Evolutionary conservation across 176 grass and related monocot species (phyloP).

Genomic region (Miscanthus lutarioriparius): DNA sequence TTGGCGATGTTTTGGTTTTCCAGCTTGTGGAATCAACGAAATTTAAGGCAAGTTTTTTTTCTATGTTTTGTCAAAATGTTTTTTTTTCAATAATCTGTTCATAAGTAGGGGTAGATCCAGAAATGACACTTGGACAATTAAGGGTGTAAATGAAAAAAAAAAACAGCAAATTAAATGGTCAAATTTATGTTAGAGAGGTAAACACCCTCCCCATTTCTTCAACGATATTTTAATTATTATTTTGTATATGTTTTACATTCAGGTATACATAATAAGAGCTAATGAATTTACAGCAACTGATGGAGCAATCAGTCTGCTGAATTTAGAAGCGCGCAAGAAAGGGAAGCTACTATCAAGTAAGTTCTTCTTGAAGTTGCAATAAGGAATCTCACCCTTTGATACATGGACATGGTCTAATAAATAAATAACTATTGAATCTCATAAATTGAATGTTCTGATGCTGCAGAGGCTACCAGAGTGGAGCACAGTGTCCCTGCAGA

Average conservation of each 20-base stretch:
- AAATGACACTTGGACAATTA: not conserved
- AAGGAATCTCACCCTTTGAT: not conserved
- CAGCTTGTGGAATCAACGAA: conserved; percentile 33
- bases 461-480: not conserved
- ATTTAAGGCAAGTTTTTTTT: conserved; percentile 44
- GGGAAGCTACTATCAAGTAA: conserved; percentile 35
- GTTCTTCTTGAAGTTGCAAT: not conserved
- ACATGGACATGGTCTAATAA: not conserved
- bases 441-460: not conserved
- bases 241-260: not conserved
- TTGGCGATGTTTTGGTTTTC: conserved; percentile 44
- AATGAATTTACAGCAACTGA: conserved; percentile 34
- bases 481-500: not conserved
- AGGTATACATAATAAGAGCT: conserved; percentile 42
- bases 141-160: not conserved
- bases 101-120: not conserved
- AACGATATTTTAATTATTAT: not conserved
- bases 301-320: conserved; percentile 21
- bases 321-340: conserved; percentile 24
- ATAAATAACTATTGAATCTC: conserved; percentile 8
- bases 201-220: not conserved
- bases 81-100: not conserved
- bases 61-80: not conserved
- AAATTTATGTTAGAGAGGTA: not conserved
- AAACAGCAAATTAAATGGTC: not conserved